Evolutionary conservation across 495 filamentous ascomycete species (phyloP), one percentile per base, ranked within the genome.

Genomic region (Lentithecium fluviatile): DNA sequence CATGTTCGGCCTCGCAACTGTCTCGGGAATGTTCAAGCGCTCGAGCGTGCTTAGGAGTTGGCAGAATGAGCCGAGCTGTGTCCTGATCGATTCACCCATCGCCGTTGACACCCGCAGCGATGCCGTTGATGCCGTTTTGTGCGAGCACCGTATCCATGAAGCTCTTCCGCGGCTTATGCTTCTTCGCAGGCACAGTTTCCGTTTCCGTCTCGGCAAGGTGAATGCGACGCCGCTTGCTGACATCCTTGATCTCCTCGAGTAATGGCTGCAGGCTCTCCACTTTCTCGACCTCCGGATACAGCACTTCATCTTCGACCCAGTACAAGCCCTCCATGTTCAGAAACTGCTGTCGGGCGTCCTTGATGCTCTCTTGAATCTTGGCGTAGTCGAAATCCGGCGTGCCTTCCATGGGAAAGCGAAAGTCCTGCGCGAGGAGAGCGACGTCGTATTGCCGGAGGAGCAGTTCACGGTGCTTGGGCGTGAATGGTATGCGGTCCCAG

Each of bases 391-490:
- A 70, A 1, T 67, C 67, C 2, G 51, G 43, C 5, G 34, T 58
- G 29, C 64, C 64, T 46, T 70, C 65, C 43, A 56, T 50, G 1
- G 56, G 63, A 43, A 70, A 70, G 24, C 64, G 52, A 36, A 56
- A 62, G 25, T 68, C 68, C 40, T 68, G 61, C 19, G 68, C 65
- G 15, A 70, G 61, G 29, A 66, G 58, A 25, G 55, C 57, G 19
- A 65, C 34, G 47, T 68, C 61, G 47, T 70, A 70, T 24, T 60
- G 20, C 2, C 59, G 52, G 13, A 70, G 46, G 58, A 70, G 64
- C 17, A 42, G 37, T 32, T 68, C 56, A 23, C 62, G 51, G 7
- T 68, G 60, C 46, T 57, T 32, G 23, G 19, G 51, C 2, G 56
- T 60, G 32, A 64, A 53, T 1, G 56, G 49, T 6, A 45, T 57